Conservation (phyloP, 306 rosid species). For the Mimosa pudica region DNA sequence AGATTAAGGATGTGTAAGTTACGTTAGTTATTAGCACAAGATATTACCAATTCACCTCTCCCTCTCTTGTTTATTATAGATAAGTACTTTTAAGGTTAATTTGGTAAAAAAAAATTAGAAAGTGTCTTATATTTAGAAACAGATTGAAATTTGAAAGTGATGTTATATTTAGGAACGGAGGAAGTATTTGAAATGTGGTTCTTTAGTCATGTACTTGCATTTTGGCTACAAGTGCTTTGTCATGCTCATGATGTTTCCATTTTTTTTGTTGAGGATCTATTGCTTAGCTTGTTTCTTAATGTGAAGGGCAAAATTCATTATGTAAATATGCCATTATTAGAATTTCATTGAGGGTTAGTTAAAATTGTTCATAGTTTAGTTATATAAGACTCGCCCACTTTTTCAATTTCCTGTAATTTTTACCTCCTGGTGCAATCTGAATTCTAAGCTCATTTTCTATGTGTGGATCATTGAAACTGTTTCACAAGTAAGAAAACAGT, state of each 20-base stretch:
- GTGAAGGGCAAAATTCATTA: background rate
- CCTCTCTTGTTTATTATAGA: too few relatives aligned
- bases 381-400: background rate
- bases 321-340: constrained; percentile 42
- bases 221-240: background rate
- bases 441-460: background rate
- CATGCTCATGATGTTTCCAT: constrained; percentile 2
- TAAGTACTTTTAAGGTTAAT: too few relatives aligned
- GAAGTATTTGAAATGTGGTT: background rate
- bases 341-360: constrained; percentile 70
- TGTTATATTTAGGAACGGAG: too few relatives aligned
- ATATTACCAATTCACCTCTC: too few relatives aligned
- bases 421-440: background rate
- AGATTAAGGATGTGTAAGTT: too few relatives aligned
- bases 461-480: constrained; percentile 13
- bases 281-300: background rate
- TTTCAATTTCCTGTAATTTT: background rate
- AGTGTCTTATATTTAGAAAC: too few relatives aligned
- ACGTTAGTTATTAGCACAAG: too few relatives aligned
- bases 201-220: background rate
- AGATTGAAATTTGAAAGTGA: too few relatives aligned
- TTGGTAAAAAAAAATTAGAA: too few relatives aligned
- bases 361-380: background rate
- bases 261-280: background rate
- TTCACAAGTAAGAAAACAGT: constrained; percentile 24